These are phyloP conservation scores for Penicillium digitatum DNA, from an alignment of 2,329 filamentous ascomycete species.

Conservation along the genomic window DNA sequence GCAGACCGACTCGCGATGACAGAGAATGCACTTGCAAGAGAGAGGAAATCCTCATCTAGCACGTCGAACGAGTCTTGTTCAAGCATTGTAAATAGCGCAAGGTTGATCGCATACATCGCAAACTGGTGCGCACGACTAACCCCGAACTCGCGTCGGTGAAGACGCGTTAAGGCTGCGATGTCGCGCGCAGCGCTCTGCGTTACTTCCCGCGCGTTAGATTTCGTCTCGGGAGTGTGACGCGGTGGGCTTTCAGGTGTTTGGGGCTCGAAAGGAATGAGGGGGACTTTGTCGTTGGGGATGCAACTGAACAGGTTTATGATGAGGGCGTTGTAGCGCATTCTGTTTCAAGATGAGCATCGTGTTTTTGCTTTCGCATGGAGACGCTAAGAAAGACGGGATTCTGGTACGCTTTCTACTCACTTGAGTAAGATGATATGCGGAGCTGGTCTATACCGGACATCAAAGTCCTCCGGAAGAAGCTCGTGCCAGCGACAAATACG, in stretches of 20 bases:
- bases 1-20: constrained; percentile 34
- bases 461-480: constrained; percentile 29
- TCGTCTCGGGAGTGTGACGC: constrained; percentile 14
- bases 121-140: constrained; percentile 37
- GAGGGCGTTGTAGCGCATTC: constrained; percentile 36
- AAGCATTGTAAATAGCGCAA: constrained; percentile 36
- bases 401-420: constrained; percentile 13
- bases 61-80: constrained; percentile 31
- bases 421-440: constrained; percentile 36
- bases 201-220: constrained; percentile 23
- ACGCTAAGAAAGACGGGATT: neutral
- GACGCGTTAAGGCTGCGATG: constrained; percentile 30
- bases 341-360: constrained; percentile 9
- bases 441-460: constrained; percentile 24
- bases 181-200: constrained; percentile 29
- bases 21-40: constrained; percentile 33
- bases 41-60: constrained; percentile 34
- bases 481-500: constrained; percentile 31
- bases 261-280: constrained; percentile 19
- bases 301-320: constrained; percentile 37
- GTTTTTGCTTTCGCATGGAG: neutral
- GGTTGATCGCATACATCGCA: constrained; percentile 38
- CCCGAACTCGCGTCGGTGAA: constrained; percentile 34
- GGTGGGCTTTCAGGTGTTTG: constrained; percentile 32
- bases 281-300: constrained; percentile 17